Evolutionary conservation across 176 grass and related monocot genomes (phyloP).

Genomic region (Lolium multiflorum): DNA sequence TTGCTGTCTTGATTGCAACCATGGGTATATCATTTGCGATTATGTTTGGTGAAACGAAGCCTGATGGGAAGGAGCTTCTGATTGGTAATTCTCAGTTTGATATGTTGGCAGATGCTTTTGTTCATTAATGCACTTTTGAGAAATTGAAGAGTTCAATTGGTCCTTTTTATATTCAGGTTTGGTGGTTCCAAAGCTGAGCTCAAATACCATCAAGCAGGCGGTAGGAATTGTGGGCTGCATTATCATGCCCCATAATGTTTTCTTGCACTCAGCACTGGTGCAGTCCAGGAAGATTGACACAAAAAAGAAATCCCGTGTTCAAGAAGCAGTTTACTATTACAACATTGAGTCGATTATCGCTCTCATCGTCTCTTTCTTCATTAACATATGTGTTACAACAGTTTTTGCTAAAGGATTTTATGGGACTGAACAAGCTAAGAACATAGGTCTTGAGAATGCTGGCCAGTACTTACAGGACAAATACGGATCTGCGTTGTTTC

Average conservation of each 20-base stretch:
- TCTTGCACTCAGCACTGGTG: conserved; percentile 89
- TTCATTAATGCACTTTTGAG: conserved; percentile 23
- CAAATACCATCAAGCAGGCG: conserved; percentile 83
- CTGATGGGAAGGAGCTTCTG: conserved; percentile 85
- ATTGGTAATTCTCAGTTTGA: conserved; percentile 59
- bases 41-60: conserved; percentile 95
- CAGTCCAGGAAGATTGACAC: conserved; percentile 90
- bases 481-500: conserved; percentile 74
- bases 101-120: not conserved
- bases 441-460: conserved; percentile 92
- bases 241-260: conserved; percentile 95
- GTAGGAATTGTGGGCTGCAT: conserved; percentile 92
- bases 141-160: conserved; percentile 32
- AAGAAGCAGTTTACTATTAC: conserved; percentile 89
- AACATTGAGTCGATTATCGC: conserved; percentile 85
- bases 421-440: conserved; percentile 64
- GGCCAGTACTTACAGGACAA: conserved; percentile 92
- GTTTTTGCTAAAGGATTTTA: conserved; percentile 96
- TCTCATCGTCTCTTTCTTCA: conserved; percentile 82
- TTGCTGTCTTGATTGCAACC: conserved; percentile 77
- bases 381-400: conserved; percentile 88
- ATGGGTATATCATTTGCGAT: conserved; percentile 88
- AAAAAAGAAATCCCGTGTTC: conserved; percentile 73
- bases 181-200: conserved; percentile 75
- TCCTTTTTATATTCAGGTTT: conserved; percentile 61